phyloP scores from a whole-genome alignment of 441 rosid genomes.

The Corymbia citriodora region DNA sequence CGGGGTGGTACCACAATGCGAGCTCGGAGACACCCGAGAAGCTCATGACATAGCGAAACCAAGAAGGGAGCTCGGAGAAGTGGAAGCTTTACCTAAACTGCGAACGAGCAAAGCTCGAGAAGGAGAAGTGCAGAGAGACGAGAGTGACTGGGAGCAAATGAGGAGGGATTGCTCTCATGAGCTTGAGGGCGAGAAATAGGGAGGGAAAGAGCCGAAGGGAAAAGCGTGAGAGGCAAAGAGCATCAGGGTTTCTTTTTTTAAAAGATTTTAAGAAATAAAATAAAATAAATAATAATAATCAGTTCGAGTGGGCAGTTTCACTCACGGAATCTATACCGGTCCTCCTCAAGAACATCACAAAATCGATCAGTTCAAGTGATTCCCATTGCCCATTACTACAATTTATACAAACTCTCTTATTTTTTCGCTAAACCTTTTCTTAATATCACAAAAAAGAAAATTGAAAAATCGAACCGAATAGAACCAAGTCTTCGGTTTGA shows the following conservation, averaged over 20 bases:
- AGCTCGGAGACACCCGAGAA: neutral
- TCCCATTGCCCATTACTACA: neutral
- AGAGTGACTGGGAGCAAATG: neutral
- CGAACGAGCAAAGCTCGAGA: neutral
- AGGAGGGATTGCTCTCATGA: neutral
- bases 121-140: neutral
- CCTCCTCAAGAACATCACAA: rapidly evolving
- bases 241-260: too few relatives aligned
- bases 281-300: too few relatives aligned
- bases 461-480: rapidly evolving
- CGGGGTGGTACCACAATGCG: neutral
- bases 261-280: too few relatives aligned
- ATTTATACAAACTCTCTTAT: neutral
- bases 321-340: rapidly evolving
- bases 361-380: rapidly evolving
- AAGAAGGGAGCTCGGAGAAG: neutral
- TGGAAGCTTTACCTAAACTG: neutral
- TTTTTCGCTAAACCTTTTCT: too few relatives aligned
- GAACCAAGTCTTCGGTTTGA: neutral
- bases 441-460: too few relatives aligned
- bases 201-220: neutral
- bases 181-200: neutral
- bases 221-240: neutral
- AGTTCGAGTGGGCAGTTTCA: rapidly evolving
- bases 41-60: neutral